A percentile compares a stretch with the other conserved stretches of the same genome.
phyloP scores from a whole-genome alignment of 345 rosid species.

The Eutrema yunnanense region DNA sequence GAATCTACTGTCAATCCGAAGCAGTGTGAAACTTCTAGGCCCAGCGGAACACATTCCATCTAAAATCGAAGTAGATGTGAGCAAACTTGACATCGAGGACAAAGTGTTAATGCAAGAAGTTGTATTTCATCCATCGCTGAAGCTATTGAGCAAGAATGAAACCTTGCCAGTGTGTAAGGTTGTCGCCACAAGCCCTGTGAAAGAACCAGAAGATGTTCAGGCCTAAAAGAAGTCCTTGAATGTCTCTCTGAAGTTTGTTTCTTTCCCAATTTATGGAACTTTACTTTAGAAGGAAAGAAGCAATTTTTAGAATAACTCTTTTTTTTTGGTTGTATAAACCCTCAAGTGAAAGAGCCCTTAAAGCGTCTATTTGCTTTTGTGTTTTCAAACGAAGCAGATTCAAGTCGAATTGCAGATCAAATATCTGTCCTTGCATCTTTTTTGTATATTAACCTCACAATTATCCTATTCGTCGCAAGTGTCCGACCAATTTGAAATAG shows the following conservation, averaged over 20 bases:
- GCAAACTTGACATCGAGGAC: slow-evolving; percentile 77
- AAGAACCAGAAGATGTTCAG: slow-evolving; percentile 30
- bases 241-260: background rate
- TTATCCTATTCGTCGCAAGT: background rate
- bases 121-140: slow-evolving; percentile 59
- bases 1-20: slow-evolving; percentile 43
- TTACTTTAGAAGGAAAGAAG: background rate
- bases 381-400: background rate
- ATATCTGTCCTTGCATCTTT: background rate
- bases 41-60: slow-evolving; percentile 76
- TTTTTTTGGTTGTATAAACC: slow-evolving; percentile 1
- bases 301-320: background rate
- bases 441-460: background rate
- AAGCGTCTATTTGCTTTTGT: background rate
- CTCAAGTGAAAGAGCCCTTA: background rate
- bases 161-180: slow-evolving; percentile 77
- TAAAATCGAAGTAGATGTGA: slow-evolving; percentile 77
- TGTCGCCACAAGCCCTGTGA: slow-evolving; percentile 32
- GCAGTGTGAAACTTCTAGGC: slow-evolving; percentile 45
- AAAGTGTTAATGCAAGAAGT: slow-evolving; percentile 51
- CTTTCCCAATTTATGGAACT: background rate
- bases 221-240: background rate
- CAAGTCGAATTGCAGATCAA: background rate
- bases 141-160: slow-evolving; percentile 72
- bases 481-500: background rate